Evolutionary conservation across 2,329 filamentous ascomycete species (phyloP).

Genomic region (Trichoderma sp.): DNA sequence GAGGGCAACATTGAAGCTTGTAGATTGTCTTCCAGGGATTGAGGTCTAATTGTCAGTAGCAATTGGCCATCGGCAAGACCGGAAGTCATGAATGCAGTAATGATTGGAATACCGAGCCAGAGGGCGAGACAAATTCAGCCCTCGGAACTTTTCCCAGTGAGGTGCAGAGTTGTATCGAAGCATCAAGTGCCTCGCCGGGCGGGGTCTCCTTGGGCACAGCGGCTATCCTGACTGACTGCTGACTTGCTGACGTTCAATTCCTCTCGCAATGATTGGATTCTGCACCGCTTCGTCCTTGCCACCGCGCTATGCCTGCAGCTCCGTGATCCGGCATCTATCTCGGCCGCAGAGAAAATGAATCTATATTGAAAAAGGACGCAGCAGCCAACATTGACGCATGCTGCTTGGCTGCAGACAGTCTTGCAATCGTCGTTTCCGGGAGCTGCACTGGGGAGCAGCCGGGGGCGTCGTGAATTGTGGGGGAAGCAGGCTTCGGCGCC

Average conservation of each 20-base stretch:
- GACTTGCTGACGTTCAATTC: background rate
- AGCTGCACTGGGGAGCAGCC: background rate
- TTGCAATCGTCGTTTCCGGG: background rate
- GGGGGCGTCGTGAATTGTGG: slow-evolving; percentile 11
- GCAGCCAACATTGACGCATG: background rate
- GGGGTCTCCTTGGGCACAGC: background rate
- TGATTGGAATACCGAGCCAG: background rate
- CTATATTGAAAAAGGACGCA: background rate
- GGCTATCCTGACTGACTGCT: background rate
- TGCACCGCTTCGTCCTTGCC: background rate
- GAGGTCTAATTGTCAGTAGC: background rate
- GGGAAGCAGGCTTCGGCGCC: slow-evolving; percentile 6
- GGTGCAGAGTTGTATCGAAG: slow-evolving; percentile 5
- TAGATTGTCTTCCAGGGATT: background rate
- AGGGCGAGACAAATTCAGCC: background rate
- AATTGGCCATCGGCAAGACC: background rate
- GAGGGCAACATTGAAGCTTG: background rate
- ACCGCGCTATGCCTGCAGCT: slow-evolving; percentile 13
- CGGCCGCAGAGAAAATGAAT: background rate
- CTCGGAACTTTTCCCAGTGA: slow-evolving; percentile 4
- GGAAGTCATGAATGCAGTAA: background rate
- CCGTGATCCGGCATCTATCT: background rate
- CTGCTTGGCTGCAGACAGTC: background rate
- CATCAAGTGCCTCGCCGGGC: slow-evolving; percentile 1
- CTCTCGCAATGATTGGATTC: background rate